Base-by-base conservation (phyloP, 176 grass and related monocot genomes). In the Raddia guianensis region DNA sequence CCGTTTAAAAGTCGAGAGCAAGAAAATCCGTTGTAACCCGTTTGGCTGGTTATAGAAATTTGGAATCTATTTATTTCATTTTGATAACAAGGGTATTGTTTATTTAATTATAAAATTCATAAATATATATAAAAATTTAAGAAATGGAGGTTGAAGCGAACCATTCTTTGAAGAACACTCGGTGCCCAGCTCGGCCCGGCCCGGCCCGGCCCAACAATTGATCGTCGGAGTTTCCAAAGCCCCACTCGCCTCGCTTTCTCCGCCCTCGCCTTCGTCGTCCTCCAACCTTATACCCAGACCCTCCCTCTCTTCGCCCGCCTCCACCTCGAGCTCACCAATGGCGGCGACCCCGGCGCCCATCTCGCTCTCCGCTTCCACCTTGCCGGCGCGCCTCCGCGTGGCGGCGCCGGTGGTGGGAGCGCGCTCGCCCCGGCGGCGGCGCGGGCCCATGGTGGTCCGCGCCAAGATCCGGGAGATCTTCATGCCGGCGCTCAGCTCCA, bases 391-490 rank as follows among this genome's bases (percentile, higher is more conserved):
- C 45, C 67, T 86, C n/a, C 79, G 73, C 14, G 52, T 58, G 20
- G 66, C 51, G 1, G 50, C 37, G 21, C 67, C 61, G 21, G 4
- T 64, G 15, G 58, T 76, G 48, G 40, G 50, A 10, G 9, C 50
- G 72, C 27, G 72, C 42, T 27, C 27, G 27, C 35, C 49, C 5
- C 1, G 32, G 37, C 81, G 49, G 7, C 66, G 87, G 21, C 83
- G 80, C 19, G 57, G 85, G 47, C 82, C 86, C 37, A 87, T 91
- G 60, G 81, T 86, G 21, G 75, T 93, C 60, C 88, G 89, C 35
- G 95, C 95, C 81, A 95, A 95, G 95, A 98, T 98, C 90, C 92
- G 90, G 13, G 95, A 98, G 90, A 98, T 98, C 72, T 98, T 98
- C 86, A 98, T 98, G 95, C 95, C 95, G 42, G 92, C 95, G 74